These are phyloP conservation scores for Suillus subalutaceus DNA, from an alignment of 768 basidiomycete species.

Conservation along the genomic window DNA sequence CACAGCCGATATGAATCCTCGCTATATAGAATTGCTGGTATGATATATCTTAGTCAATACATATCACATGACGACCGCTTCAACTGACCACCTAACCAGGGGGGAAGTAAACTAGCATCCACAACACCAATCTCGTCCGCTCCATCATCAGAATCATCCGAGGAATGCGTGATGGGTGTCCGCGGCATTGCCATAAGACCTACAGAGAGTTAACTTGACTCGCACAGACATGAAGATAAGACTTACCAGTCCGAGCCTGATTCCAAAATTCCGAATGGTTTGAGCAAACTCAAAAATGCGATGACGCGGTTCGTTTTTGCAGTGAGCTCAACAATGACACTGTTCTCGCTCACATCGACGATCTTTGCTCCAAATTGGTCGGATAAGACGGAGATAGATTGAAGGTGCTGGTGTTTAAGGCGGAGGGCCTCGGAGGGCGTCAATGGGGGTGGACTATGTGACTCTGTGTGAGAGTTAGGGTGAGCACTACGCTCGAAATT, in stretches of 20 bases:
- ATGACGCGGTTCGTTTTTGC: constrained; percentile 92
- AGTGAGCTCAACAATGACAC: constrained; percentile 92
- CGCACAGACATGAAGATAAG: constrained; percentile 5
- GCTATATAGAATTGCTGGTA: background rate
- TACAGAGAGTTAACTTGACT: constrained; percentile 30
- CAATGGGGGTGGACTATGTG: constrained; percentile 33
- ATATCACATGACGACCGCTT: background rate
- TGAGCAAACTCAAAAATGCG: constrained; percentile 87
- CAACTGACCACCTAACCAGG: constrained; percentile 65
- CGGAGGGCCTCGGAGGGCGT: constrained; percentile 88
- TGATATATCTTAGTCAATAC: constrained; percentile 1
- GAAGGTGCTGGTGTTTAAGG: constrained; percentile 85
- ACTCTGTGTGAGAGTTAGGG: constrained; percentile 32
- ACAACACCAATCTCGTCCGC: constrained; percentile 60
- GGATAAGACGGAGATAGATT: constrained; percentile 83
- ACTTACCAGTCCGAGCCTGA: constrained; percentile 91
- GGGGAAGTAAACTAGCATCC: constrained; percentile 88
- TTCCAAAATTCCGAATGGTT: constrained; percentile 96
- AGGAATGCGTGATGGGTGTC: constrained; percentile 74
- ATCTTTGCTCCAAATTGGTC: constrained; percentile 90
- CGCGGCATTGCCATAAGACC: constrained; percentile 99
- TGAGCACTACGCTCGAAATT: constrained; percentile 71
- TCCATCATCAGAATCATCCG: constrained; percentile 60
- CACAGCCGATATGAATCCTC: background rate
- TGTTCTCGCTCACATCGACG: constrained; percentile 94